Percentiles rank a stretch among this genome's conserved stretches.
These are phyloP conservation scores for Acacia confusa DNA, from an alignment of 306 rosid species.

Conservation along the genomic window DNA sequence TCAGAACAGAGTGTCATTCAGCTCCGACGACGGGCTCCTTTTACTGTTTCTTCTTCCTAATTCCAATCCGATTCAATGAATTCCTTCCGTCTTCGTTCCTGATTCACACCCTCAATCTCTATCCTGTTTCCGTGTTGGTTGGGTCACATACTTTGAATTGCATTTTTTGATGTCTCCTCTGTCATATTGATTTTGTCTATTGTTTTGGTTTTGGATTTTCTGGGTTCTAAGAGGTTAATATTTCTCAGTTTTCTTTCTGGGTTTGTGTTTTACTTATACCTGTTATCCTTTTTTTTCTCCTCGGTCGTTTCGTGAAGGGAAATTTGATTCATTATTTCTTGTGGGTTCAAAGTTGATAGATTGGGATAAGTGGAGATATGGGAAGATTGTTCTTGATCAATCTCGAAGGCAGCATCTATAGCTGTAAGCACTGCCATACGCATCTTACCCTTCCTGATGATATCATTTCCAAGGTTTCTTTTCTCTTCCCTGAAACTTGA, in stretches of 20 bases:
- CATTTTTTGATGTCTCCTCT: background rate
- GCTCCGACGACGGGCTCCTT: no score
- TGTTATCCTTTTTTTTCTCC: no score
- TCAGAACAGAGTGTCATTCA: no score
- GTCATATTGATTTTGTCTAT: background rate
- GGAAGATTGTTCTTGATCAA: constrained; percentile 62
- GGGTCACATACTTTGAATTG: constrained; percentile 20
- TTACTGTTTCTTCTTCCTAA: no score
- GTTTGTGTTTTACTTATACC: no score
- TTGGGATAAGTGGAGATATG: constrained; percentile 45
- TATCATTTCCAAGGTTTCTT: constrained; percentile 56
- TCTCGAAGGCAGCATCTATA: constrained; percentile 64
- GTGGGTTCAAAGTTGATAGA: constrained; percentile 19
- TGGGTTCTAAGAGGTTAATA: constrained; percentile 5
- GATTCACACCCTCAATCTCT: constrained; percentile 11
- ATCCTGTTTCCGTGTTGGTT: background rate
- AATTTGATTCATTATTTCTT: constrained; percentile 21
- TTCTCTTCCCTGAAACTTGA: constrained; percentile 3
- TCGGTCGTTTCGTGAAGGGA: constrained; percentile 24
- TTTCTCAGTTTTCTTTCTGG: background rate
- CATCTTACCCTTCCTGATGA: constrained; percentile 62
- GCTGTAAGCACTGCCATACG: constrained; percentile 71
- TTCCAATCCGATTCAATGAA: no score
- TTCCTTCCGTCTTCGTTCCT: background rate
- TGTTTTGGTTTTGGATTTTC: constrained; percentile 9